Conservation (phyloP, 306 rosid species). For the Glycine latifolia region DNA sequence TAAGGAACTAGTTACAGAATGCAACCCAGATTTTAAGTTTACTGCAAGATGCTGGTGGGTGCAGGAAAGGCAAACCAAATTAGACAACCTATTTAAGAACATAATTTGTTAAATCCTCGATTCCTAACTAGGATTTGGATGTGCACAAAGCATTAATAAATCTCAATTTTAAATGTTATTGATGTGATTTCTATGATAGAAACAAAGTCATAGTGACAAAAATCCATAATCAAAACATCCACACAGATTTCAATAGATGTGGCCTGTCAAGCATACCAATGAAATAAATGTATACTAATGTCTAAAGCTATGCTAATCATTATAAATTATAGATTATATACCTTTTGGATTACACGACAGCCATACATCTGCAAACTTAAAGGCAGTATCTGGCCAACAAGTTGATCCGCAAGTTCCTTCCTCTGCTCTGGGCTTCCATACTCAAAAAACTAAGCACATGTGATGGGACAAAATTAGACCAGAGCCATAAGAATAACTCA, state of each 20-base stretch:
- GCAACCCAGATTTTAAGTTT: slow-evolving; percentile 7
- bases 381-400: slow-evolving; percentile 54
- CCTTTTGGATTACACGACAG: slow-evolving; percentile 61
- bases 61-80: slow-evolving; percentile 18
- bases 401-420: slow-evolving; percentile 49
- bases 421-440: slow-evolving; percentile 55
- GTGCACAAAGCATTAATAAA: not conserved
- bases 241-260: not conserved
- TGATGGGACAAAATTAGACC: not conserved
- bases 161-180: slow-evolving; percentile 1
- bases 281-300: slow-evolving; percentile 19
- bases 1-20: slow-evolving; percentile 19
- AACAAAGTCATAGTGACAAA: not conserved
- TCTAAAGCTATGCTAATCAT: slow-evolving; percentile 26
- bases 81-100: slow-evolving; percentile 29
- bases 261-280: not conserved
- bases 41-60: not conserved
- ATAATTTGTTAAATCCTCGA: slow-evolving; percentile 7
- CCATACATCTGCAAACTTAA: slow-evolving; percentile 60
- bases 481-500: not conserved
- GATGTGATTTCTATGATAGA: not conserved
- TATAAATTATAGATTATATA: slow-evolving; percentile 9
- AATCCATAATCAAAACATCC: slow-evolving; percentile 19
- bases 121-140: not conserved
- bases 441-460: slow-evolving; percentile 50